These are phyloP conservation scores for Heterobasidion parviporum DNA, from an alignment of 1,284 basidiomycete species.

Conservation along the genomic window DNA sequence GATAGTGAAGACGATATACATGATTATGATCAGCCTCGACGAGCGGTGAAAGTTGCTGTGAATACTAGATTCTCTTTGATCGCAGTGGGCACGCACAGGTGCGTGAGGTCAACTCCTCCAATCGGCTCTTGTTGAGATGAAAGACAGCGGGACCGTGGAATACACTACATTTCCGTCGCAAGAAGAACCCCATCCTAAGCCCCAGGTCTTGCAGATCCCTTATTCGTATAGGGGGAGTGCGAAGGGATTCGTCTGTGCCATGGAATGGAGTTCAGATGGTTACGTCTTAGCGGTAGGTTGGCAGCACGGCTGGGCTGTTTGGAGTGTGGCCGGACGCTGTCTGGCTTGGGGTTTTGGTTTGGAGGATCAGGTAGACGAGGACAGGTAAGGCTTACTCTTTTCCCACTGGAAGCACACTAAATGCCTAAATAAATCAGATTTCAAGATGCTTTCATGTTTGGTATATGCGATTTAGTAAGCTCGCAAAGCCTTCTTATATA, in stretches of 20 bases:
- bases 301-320: slow-evolving; percentile 84
- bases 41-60: slow-evolving; percentile 58
- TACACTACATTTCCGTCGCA: slow-evolving; percentile 58
- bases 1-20: slow-evolving; percentile 34
- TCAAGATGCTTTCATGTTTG: slow-evolving; percentile 83
- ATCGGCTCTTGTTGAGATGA: neutral
- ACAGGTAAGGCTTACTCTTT: slow-evolving; percentile 28
- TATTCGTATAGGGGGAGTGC: slow-evolving; percentile 43
- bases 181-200: slow-evolving; percentile 42
- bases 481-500: neutral
- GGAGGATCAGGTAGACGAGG: slow-evolving; percentile 53
- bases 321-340: slow-evolving; percentile 87
- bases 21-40: slow-evolving; percentile 55
- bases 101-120: slow-evolving; percentile 13
- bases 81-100: slow-evolving; percentile 76
- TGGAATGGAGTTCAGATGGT: slow-evolving; percentile 94
- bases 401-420: no score
- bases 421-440: slow-evolving; percentile 33
- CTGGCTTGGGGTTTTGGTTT: slow-evolving; percentile 69
- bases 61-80: slow-evolving; percentile 83
- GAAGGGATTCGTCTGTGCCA: slow-evolving; percentile 65
- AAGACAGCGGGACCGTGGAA: slow-evolving; percentile 48
- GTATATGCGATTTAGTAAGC: slow-evolving; percentile 56
- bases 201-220: slow-evolving; percentile 48
- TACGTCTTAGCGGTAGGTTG: slow-evolving; percentile 97